Evolutionary conservation across 73 alveolate species (phyloP).

Genomic region (Tetrahymena borealis): DNA sequence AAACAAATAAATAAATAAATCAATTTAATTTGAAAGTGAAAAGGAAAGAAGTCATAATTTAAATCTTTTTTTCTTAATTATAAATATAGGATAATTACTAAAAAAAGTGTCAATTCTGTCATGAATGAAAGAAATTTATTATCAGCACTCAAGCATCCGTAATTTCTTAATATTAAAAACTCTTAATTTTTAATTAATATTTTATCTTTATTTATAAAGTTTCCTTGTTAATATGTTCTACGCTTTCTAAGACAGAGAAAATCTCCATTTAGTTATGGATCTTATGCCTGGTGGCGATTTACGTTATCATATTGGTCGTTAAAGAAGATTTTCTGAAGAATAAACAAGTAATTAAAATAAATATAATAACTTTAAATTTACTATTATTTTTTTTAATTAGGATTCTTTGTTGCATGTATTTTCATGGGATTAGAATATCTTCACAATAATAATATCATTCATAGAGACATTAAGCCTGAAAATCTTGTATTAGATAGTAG

Average conservation of each 20-base stretch:
- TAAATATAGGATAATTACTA: slow-evolving; percentile 20
- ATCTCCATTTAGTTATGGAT: slow-evolving; percentile 81
- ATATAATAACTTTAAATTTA: no score
- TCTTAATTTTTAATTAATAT: no score
- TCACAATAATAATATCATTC: slow-evolving; percentile 25
- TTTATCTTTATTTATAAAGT: slow-evolving; percentile 29
- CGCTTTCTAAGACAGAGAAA: slow-evolving; percentile 87
- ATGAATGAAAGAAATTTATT: slow-evolving; percentile 34
- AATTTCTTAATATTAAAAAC: not conserved
- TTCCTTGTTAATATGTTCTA: slow-evolving; percentile 85
- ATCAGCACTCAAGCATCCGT: slow-evolving; percentile 20
- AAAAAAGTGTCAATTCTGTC: slow-evolving; percentile 45
- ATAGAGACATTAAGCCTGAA: slow-evolving; percentile 43
- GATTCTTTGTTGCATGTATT: slow-evolving; percentile 22
- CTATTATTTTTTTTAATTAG: not conserved
- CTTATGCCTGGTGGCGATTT: slow-evolving; percentile 90
- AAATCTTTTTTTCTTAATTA: not conserved
- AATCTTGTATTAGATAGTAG: slow-evolving; percentile 21
- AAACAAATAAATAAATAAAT: not conserved
- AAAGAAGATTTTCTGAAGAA: slow-evolving; percentile 81
- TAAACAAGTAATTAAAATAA: slow-evolving; percentile 78
- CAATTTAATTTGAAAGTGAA: not conserved
- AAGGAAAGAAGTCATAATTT: not conserved
- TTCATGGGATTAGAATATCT: slow-evolving; percentile 29
- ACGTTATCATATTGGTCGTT: slow-evolving; percentile 74